phyloP scores from a whole-genome alignment of 345 rosid genomes.

The Atalantia buxifolia region DNA sequence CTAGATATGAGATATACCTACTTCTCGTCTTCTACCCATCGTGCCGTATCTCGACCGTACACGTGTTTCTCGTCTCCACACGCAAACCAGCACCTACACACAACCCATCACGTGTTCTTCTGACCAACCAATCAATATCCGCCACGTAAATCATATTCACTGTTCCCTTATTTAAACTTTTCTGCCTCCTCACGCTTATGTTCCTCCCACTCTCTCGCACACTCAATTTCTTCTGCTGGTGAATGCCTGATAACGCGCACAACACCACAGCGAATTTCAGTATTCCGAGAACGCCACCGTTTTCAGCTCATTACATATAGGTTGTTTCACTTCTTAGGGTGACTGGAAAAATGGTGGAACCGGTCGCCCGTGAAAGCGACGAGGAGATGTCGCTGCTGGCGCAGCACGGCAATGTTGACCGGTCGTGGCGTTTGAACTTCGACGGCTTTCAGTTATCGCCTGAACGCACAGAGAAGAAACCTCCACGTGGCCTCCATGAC shows the following conservation, averaged over 20 bases:
- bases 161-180: not conserved
- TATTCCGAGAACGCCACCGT: conserved; percentile 22
- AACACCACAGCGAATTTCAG: not conserved
- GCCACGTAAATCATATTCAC: not conserved
- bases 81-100: not conserved
- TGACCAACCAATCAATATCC: not conserved
- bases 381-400: conserved; percentile 64
- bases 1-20: not conserved
- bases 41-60: not conserved
- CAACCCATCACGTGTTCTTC: not conserved
- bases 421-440: conserved; percentile 91
- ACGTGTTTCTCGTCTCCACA: not conserved
- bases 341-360: conserved; percentile 36
- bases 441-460: conserved; percentile 60
- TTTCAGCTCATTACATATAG: conserved; percentile 2
- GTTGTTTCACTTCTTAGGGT: not conserved
- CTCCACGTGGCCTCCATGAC: conserved; percentile 51
- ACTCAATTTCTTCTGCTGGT: too few species aligned
- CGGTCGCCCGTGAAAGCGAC: conserved; percentile 26
- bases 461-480: conserved; percentile 51
- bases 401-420: conserved; percentile 44
- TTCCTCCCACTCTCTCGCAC: not conserved
- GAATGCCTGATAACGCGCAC: not conserved
- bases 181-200: not conserved
- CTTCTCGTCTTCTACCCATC: not conserved